phyloP scores from a whole-genome alignment of 2,329 filamentous ascomycete genomes.

The Juglanconis sp. region DNA sequence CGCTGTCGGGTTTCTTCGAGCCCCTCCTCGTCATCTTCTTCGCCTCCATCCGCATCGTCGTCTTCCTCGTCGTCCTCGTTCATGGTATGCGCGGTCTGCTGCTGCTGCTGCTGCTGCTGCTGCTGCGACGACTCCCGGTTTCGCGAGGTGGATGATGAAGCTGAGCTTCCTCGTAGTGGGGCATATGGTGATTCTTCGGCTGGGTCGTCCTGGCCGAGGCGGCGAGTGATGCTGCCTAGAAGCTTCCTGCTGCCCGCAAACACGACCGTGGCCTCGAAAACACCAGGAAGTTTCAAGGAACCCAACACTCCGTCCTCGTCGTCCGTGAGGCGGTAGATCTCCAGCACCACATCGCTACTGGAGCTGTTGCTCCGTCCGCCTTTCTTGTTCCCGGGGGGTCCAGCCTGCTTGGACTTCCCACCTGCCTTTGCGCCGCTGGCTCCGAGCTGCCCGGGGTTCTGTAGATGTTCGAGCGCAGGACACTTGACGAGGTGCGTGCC shows the following conservation, averaged over 20 bases:
- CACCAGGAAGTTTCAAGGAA: constrained; percentile 6
- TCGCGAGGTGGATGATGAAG: background rate
- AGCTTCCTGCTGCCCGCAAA: constrained; percentile 22
- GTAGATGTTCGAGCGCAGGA: constrained; percentile 8
- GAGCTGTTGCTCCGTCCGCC: background rate
- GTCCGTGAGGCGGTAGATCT: constrained; percentile 22
- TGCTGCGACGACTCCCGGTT: background rate
- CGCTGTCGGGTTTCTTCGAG: constrained; percentile 14
- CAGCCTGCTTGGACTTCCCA: background rate
- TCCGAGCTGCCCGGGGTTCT: background rate
- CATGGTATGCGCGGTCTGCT: background rate
- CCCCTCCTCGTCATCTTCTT: background rate
- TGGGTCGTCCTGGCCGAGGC: constrained; percentile 4
- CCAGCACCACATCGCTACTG: constrained; percentile 15
- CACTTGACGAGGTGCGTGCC: constrained; percentile 21
- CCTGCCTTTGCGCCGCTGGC: background rate
- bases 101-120: too few relatives aligned
- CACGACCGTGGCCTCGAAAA: constrained; percentile 19
- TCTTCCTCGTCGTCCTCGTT: background rate
- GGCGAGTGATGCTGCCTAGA: constrained; percentile 13
- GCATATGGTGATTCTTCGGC: background rate
- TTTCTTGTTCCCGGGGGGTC: background rate
- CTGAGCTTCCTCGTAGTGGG: background rate
- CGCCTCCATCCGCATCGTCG: background rate
- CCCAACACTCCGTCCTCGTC: constrained; percentile 22